Evolutionary conservation across 495 filamentous ascomycete genomes (phyloP).

Genomic region (Entonaema liquescens): DNA sequence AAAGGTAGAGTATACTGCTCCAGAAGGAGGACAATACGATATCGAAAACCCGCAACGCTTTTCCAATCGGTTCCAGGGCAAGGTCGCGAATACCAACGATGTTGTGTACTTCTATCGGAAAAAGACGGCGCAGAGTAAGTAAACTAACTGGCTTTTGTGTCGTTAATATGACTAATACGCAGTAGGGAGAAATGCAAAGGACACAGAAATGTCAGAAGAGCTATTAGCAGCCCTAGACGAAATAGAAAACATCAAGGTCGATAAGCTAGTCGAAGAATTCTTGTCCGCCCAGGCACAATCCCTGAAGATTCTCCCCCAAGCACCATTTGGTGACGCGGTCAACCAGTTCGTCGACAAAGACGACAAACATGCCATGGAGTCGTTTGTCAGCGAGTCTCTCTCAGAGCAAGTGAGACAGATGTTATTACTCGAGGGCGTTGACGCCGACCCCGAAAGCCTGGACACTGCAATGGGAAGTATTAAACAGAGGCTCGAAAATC

Average conservation of each 20-base stretch:
- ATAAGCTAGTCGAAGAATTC: conserved; percentile 85
- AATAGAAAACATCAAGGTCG: conserved; percentile 83
- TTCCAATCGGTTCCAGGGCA: conserved; percentile 89
- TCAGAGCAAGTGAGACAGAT: conserved; percentile 79
- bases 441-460: conserved; percentile 67
- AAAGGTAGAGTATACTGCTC: conserved; percentile 88
- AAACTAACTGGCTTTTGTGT: neutral
- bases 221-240: conserved; percentile 65
- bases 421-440: conserved; percentile 71
- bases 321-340: conserved; percentile 91
- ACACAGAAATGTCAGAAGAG: conserved; percentile 64
- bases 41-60: conserved; percentile 97
- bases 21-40: conserved; percentile 86
- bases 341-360: conserved; percentile 94
- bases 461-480: conserved; percentile 70
- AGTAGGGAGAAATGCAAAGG: conserved; percentile 47
- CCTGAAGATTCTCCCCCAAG: conserved; percentile 88
- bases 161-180: neutral
- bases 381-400: conserved; percentile 84
- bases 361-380: conserved; percentile 91
- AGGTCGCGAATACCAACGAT: conserved; percentile 92
- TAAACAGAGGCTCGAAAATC: conserved; percentile 72
- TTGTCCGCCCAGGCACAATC: conserved; percentile 75
- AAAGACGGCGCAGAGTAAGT: conserved; percentile 65
- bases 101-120: conserved; percentile 93